Evolutionary conservation across 345 rosid species (phyloP), one percentile per base, ranked within the genome.

Genomic region (Fremontodendron californicum): DNA sequence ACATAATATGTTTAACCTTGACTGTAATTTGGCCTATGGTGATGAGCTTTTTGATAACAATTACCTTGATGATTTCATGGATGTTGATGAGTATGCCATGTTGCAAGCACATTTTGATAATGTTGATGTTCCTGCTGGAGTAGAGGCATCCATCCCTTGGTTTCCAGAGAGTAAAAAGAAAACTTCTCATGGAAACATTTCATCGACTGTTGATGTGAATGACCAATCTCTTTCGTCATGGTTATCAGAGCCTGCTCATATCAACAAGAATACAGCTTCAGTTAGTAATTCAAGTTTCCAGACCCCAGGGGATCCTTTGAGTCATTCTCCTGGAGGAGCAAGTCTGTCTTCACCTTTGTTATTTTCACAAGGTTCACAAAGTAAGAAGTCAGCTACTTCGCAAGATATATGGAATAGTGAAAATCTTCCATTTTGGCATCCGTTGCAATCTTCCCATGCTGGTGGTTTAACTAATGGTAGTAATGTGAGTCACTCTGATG

Each of bases 71-170:
- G 88, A 84, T 33, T 58, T 58, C 40, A 72, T 78, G 71, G 84
- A 84, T 75, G 66, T 78, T 75, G 90, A 88, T 67, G 79, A 82
- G 1, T 89, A 85, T 77, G 84, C 80, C 70, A 65, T 64, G 76
- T 83, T 91, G 75, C 97, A 93, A 89, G 86, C 86, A 25, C 85
- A 88, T 78, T 90, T 91, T 25, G 94, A 95, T 83, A 71, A 73
- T 51, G 86, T 84, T 75, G 87, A 90, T 81, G 62, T 91, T 62
- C 96, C 97, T 74, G 73, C 97, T 82, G 94, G 88, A 43, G 96
- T 92, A 80, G 98, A 94, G 85, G 89, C 86, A 37, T 33, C 91
- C 0, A 82, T 94, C 75, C 94, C 96, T 45, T 87, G 88, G 89
- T 84, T 90, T 74, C 75, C 85, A 71, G 75, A 78, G 18, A 55